A percentile compares a stretch with the other conserved stretches of the same genome.
Evolutionary conservation across 805 yeast species (phyloP).

Genomic region (Wickerhamiella cacticola): DNA sequence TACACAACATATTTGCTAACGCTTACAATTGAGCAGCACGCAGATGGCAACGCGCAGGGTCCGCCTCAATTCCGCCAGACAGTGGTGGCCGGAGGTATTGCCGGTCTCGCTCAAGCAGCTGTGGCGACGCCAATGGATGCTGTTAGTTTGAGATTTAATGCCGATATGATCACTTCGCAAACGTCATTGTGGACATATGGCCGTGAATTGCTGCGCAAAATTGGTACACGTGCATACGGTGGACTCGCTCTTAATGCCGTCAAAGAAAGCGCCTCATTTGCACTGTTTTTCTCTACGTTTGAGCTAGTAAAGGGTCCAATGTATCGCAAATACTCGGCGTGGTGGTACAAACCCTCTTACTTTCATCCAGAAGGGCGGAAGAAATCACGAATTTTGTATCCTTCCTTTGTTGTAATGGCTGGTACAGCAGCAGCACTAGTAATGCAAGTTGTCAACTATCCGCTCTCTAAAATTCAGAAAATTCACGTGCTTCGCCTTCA

Average conservation of each 20-base stretch:
- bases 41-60: constrained; percentile 26
- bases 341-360: constrained; percentile 24
- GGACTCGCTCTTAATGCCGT: constrained; percentile 69
- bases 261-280: constrained; percentile 75
- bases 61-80: constrained; percentile 39
- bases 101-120: constrained; percentile 78
- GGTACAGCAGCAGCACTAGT: constrained; percentile 81
- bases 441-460: constrained; percentile 69
- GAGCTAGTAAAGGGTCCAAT: constrained; percentile 56
- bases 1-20: constrained; percentile 65
- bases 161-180: constrained; percentile 62
- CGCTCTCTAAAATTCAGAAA: constrained; percentile 66
- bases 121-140: constrained; percentile 94
- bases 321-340: constrained; percentile 24
- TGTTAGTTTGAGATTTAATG: constrained; percentile 65
- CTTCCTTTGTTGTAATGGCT: constrained; percentile 61
- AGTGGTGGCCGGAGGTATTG: constrained; percentile 71
- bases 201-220: constrained; percentile 47
- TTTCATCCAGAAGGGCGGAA: constrained; percentile 24
- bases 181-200: constrained; percentile 72
- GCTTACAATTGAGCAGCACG: constrained; percentile 19
- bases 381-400: constrained; percentile 39
- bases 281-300: constrained; percentile 68
- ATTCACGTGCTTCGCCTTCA: constrained; percentile 70
- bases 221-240: constrained; percentile 75